Evolutionary conservation across 352 stramenopile genomes (phyloP), one percentile per base, ranked within the genome.

Genomic region (Halophytophthora batemanensis): DNA sequence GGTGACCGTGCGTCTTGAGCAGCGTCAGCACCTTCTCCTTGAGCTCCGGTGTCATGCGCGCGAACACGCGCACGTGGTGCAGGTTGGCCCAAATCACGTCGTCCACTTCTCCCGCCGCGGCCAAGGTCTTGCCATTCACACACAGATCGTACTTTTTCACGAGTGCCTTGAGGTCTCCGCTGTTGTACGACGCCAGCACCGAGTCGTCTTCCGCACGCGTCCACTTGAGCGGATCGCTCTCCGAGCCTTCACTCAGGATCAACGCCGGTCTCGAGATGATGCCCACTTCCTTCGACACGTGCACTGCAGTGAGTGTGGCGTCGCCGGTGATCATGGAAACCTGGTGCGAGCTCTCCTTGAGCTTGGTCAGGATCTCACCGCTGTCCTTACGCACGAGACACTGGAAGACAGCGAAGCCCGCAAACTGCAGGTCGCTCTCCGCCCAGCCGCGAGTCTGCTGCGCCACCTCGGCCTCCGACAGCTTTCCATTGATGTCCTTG

Each of bases 281-380:
- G 33, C 87, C 86, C 2, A 99, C 95, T 58, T 98, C 84, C 52
- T 89, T 86, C 7, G 96, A 97, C 19, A 99, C 97, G 54, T 99
- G 92, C 23, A 95, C 89, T 31, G 97, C 97, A 34, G 97, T 99
- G 23, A 99, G 77, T 10, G 96, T 90, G 31, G 90, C 89, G 70
- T 99, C 97, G 48, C 97, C 97, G 12, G 97, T 99, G 61, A 99
- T 99, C 94, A 99, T 99, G 18, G 95, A 93, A 12, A 97, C 84
- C n/a, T 79, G 53, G 64, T 99, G 95, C 15, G 84, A 90, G 56
- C 88, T 97, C 21, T 85, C 82, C 45, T 84, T 79, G 31, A 99
- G 66, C 50, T 97, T 86, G 56, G 93, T 81, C 31, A 99, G 72
- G 33, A 99, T 96, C 6, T 93, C 69, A 18, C 71, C 80, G 42